Conservation (phyloP, 2,329 filamentous ascomycete genomes). For the Periconia sp. region DNA sequence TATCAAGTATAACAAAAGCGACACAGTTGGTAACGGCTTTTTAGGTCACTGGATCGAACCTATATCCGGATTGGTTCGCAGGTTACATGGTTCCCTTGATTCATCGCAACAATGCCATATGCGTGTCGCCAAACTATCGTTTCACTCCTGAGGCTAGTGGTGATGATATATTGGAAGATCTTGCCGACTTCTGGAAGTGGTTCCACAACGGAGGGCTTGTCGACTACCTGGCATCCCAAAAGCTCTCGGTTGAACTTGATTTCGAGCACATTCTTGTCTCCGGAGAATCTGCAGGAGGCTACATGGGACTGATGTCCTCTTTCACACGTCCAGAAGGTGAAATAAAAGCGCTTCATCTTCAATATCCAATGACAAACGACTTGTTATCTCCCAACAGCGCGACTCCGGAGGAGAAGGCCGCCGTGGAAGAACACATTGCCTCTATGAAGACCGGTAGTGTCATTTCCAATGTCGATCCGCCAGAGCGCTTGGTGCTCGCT, state of each 20-base stretch:
- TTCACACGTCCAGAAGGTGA: constrained; percentile 23
- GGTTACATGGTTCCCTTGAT: constrained; percentile 48
- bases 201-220: constrained; percentile 24
- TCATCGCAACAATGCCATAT: constrained; percentile 49
- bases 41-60: too few relatives aligned
- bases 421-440: constrained; percentile 30
- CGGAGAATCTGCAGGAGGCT: constrained; percentile 49
- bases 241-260: constrained; percentile 26
- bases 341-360: constrained; percentile 30
- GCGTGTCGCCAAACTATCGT: constrained; percentile 58
- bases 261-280: constrained; percentile 32
- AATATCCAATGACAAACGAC: constrained; percentile 38
- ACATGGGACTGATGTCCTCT: constrained; percentile 42
- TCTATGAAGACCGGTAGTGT: constrained; percentile 22
- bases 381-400: constrained; percentile 9
- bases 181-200: constrained; percentile 59
- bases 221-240: constrained; percentile 16
- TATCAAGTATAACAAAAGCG: too few relatives aligned
- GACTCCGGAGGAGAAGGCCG: constrained; percentile 13
- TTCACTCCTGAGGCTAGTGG: constrained; percentile 58
- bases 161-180: constrained; percentile 55
- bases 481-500: constrained; percentile 20
- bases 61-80: constrained; percentile 37
- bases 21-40: too few relatives aligned
- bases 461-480: constrained; percentile 24